Conservation (phyloP, 1,139 yeast genomes). For the Candida sojae region DNA sequence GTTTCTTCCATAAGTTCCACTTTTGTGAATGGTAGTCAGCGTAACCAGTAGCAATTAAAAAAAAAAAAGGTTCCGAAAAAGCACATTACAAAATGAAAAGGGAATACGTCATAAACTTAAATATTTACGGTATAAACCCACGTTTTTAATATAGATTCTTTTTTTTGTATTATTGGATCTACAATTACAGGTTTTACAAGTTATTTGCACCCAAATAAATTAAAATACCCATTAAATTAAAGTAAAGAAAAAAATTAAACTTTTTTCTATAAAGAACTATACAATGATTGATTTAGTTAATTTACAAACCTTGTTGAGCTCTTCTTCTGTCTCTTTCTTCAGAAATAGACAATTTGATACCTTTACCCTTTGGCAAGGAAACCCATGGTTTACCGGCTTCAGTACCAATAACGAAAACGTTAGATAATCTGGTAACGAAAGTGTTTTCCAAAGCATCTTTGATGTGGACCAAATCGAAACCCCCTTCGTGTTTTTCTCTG, state of each 20-base stretch:
- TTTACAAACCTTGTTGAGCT: conserved; percentile 57
- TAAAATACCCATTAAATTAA: neutral
- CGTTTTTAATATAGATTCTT: neutral
- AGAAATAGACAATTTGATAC: conserved; percentile 95
- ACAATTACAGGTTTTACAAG: too few relatives aligned
- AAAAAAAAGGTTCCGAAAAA: too few relatives aligned
- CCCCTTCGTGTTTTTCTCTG: conserved; percentile 99
- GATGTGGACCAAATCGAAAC: conserved; percentile 98
- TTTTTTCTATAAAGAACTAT: conserved; percentile 1
- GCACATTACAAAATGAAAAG: too few relatives aligned
- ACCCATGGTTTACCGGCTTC: conserved; percentile 97
- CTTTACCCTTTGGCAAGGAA: conserved; percentile 99
- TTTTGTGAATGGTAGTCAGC: too few relatives aligned
- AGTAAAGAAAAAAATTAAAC: neutral
- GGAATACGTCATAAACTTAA: too few relatives aligned
- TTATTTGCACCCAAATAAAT: conserved; percentile 1
- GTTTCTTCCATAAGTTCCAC: too few relatives aligned
- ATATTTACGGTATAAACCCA: neutral
- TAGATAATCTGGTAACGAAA: conserved; percentile 95
- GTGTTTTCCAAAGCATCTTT: conserved; percentile 97
- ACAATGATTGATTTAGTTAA: neutral
- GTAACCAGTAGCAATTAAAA: too few relatives aligned
- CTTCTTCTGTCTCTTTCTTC: conserved; percentile 99
- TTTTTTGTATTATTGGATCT: too few relatives aligned
- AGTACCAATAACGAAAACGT: conserved; percentile 92